These are phyloP conservation scores for Hemisphaericaspora subhashii DNA, from an alignment of 1,139 yeast species.

Conservation along the genomic window DNA sequence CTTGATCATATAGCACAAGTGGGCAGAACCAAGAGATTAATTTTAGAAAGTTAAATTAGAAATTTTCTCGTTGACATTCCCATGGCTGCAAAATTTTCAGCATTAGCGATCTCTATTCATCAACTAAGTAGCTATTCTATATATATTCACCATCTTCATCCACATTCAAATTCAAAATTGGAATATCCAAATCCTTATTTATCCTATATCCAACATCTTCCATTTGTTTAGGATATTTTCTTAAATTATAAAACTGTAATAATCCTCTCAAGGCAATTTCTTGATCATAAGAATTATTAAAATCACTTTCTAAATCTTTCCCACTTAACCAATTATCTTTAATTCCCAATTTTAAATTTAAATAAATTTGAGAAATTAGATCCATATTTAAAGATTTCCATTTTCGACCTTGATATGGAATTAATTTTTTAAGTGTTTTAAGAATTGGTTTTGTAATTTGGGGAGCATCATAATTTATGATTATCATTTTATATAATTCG, in stretches of 20 bases:
- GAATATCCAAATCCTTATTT: constrained; percentile 22
- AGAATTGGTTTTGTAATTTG: constrained; percentile 70
- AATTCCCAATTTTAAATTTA: constrained; percentile 69
- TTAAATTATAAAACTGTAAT: constrained; percentile 72
- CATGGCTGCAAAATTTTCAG: too few relatives aligned
- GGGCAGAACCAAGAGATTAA: too few relatives aligned
- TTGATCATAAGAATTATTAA: constrained; percentile 79
- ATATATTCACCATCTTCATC: constrained; percentile 12
- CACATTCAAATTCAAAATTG: constrained; percentile 19
- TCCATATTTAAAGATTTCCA: constrained; percentile 97
- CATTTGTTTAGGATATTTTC: constrained; percentile 56
- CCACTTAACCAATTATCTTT: constrained; percentile 92
- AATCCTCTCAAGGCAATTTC: constrained; percentile 83
- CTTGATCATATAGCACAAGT: too few relatives aligned
- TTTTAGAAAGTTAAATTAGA: too few relatives aligned
- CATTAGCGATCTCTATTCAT: too few relatives aligned
- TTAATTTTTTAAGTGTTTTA: constrained; percentile 71
- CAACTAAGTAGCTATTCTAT: too few relatives aligned
- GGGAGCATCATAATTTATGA: constrained; percentile 56
- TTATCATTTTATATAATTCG: constrained; percentile 43
- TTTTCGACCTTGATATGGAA: constrained; percentile 90
- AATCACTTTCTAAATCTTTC: constrained; percentile 70
- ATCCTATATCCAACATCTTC: constrained; percentile 54
- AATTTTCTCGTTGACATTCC: too few relatives aligned
- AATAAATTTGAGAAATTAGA: constrained; percentile 79